These are phyloP conservation scores for Kwoniella dendrophila DNA, from an alignment of 768 basidiomycete genomes.

Conservation along the genomic window DNA sequence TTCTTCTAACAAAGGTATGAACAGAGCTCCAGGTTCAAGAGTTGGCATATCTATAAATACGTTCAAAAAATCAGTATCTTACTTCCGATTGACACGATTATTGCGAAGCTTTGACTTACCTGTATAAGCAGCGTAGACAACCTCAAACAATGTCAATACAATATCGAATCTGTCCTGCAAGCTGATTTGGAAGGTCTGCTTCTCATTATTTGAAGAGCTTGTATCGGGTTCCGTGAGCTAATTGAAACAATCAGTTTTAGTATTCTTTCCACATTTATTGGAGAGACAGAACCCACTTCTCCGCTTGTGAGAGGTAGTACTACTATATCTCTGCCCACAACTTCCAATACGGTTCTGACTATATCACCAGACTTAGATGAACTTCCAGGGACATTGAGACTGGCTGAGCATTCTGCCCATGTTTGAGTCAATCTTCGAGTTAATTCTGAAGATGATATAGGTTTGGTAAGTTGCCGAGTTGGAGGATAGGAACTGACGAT, in stretches of 20 bases:
- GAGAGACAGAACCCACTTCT: slow-evolving; percentile 25
- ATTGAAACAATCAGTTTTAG: background rate
- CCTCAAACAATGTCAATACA: slow-evolving; percentile 44
- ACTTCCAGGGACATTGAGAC: slow-evolving; percentile 3
- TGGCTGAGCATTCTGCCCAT: slow-evolving; percentile 18
- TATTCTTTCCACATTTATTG: background rate
- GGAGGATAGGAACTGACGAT: slow-evolving; percentile 17
- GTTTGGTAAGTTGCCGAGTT: slow-evolving; percentile 8
- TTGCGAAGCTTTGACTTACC: slow-evolving; percentile 20
- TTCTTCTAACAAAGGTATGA: slow-evolving; percentile 51
- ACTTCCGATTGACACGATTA: background rate
- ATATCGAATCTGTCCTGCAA: slow-evolving; percentile 45
- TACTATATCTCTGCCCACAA: slow-evolving; percentile 43
- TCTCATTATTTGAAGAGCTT: slow-evolving; percentile 1
- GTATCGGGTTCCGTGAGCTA: slow-evolving; percentile 18
- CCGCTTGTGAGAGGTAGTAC: slow-evolving; percentile 27
- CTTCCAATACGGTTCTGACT: slow-evolving; percentile 36
- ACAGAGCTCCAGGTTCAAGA: slow-evolving; percentile 47
- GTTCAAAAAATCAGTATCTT: slow-evolving; percentile 1
- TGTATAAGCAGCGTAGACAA: slow-evolving; percentile 26
- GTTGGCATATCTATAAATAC: slow-evolving; percentile 21
- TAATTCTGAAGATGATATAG: slow-evolving; percentile 24
- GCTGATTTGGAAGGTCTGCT: slow-evolving; percentile 22
- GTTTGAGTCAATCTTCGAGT: slow-evolving; percentile 6
- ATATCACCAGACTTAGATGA: slow-evolving; percentile 26